A percentile compares a stretch with the other conserved stretches of the same genome.
phyloP scores from a whole-genome alignment of 441 rosid species.

The Arabidopsis lyrata region DNA sequence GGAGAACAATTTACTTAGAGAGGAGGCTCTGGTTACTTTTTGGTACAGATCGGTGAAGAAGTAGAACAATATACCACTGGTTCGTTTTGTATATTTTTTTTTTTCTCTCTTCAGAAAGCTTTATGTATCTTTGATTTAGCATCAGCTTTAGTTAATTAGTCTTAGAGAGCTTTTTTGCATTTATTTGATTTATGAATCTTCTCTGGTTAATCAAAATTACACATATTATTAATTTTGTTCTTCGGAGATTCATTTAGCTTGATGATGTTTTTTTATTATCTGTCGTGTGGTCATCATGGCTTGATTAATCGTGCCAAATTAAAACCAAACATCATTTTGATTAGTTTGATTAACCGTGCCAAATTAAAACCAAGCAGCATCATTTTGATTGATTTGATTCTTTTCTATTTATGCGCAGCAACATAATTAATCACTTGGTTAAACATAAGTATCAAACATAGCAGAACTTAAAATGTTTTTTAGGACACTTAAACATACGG shows the following conservation, averaged over 20 bases:
- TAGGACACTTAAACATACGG: constrained; percentile 9
- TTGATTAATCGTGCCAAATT: not conserved
- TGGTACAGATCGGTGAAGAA: constrained; percentile 46
- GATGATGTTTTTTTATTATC: not conserved
- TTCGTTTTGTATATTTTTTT: constrained; percentile 36
- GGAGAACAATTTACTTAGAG: constrained; percentile 41
- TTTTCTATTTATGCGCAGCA: not conserved
- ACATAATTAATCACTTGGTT: not conserved
- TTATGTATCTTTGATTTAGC: constrained; percentile 35
- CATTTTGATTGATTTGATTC: not conserved
- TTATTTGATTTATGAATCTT: constrained; percentile 17
- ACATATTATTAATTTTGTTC: not conserved
- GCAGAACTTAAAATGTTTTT: not conserved
- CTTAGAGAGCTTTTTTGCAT: not conserved
- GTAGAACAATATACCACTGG: constrained; percentile 43
- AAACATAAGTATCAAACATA: constrained; percentile 11
- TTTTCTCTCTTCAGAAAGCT: constrained; percentile 31
- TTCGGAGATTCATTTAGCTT: not conserved
- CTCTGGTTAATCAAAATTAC: constrained; percentile 10
- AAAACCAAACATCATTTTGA: not conserved
- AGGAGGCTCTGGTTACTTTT: constrained; percentile 34
- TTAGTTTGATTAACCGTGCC: not conserved
- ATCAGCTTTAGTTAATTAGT: constrained; percentile 24
- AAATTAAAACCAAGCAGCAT: not conserved
- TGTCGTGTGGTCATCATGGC: constrained; percentile 2